Evolutionary conservation across 2,329 filamentous ascomycete species (phyloP), one percentile per base, ranked within the genome.

Genomic region (Ophiocordyceps camponoti-leonardi): DNA sequence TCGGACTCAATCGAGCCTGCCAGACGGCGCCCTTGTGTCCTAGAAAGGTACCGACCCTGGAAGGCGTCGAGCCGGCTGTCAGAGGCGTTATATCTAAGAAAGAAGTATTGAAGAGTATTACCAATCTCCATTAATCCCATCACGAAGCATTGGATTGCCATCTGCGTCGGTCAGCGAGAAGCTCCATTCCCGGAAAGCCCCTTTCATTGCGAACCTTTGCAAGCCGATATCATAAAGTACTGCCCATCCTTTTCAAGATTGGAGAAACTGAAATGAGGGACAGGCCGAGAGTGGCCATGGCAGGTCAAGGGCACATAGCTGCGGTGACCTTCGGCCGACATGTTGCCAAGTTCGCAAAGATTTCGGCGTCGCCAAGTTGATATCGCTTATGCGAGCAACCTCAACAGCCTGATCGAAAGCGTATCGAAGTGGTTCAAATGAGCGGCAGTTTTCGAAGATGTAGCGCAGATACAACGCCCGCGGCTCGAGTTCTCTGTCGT

Each of bases 11-110:
- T 54, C 88, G 79, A 45, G 88, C 86, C 67, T 95, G 88, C 87
- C 92, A 98, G 49, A 96, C 90, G 35, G 92, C 92, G 50, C 92
- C 92, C 67, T 98, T 96, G 69, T 98, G 92, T 39, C 92, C 92
- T 56, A 98, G 82, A 61, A 96, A 96, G 35, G 92, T 96, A 43
- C 92, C 92, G 54, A 96, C 96, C 85, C 86, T 93, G 60, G n/a
- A 12, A 14, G 35, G 2, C 11, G 7, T 41, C 20, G 13, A 41
- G 39, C 22, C 16, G 7, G 13, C 26, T 23, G 20, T 22, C 39
- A 35, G 35, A 19, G 35, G 35, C 11, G 10, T 39, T 23, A 20
- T 22, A 28, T 43, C 30, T 43, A 40, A 18, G 3, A 13, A 43
- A 53, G 70, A 20, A 11, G 3, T 20, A 7, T 19, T 8, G 18